Evolutionary conservation across 352 stramenopile genomes (phyloP).

Genomic region (Globisporangium carolinianum): DNA sequence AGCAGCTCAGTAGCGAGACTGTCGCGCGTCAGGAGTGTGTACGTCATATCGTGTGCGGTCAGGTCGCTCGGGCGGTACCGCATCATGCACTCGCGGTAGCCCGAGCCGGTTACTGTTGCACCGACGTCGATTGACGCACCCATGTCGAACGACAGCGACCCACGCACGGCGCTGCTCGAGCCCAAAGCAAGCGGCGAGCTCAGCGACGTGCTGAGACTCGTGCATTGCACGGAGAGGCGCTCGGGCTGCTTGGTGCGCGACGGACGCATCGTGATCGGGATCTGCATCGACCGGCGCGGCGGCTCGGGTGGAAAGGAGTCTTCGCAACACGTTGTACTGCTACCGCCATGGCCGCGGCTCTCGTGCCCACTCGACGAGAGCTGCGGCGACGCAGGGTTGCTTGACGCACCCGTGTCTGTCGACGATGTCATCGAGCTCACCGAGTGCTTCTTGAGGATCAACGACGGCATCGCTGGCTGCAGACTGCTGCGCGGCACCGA

Average conservation of each 20-base stretch:
- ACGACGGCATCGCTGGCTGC: conserved; percentile 42
- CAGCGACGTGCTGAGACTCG: background rate
- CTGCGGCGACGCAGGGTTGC: conserved; percentile 8
- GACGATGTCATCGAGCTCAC: conserved; percentile 26
- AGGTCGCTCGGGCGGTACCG: conserved; percentile 64
- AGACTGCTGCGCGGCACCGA: conserved; percentile 48
- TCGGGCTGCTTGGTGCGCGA: conserved; percentile 20
- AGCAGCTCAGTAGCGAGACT: conserved; percentile 25
- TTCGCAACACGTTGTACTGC: background rate
- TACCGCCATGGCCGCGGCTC: background rate
- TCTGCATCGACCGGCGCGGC: conserved; percentile 8
- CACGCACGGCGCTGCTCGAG: conserved; percentile 4
- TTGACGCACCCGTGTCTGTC: conserved; percentile 12
- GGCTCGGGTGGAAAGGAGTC: conserved; percentile 24
- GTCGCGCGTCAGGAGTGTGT: conserved; percentile 40
- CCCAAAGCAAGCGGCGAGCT: no score
- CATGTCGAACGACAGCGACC: conserved; percentile 12
- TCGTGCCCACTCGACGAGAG: background rate
- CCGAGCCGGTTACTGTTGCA: background rate
- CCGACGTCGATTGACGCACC: conserved; percentile 8
- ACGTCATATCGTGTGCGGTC: conserved; percentile 37
- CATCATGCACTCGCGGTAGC: conserved; percentile 49
- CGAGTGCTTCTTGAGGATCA: conserved; percentile 54
- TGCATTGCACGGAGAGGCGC: conserved; percentile 26
- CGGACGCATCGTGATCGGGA: conserved; percentile 3